A percentile compares a stretch with the other conserved stretches of the same genome.
These are phyloP conservation scores for Cryptococcus hybrid DNA, from an alignment of 1,284 basidiomycete species.

Conservation along the genomic window DNA sequence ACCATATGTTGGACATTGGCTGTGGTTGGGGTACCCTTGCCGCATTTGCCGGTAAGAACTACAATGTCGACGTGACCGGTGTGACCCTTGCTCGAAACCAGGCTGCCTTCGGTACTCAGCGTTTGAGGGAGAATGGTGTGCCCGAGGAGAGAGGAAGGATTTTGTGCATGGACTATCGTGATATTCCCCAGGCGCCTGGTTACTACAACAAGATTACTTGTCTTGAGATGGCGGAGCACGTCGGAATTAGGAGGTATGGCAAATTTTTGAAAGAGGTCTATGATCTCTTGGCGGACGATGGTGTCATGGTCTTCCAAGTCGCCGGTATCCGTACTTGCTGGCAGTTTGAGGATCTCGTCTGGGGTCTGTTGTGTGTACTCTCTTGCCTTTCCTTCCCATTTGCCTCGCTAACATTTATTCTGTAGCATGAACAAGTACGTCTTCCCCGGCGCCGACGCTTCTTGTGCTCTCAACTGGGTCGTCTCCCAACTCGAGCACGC, in stretches of 20 bases:
- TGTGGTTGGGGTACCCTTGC: constrained; percentile 98
- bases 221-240: constrained; percentile 99
- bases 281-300: constrained; percentile 90
- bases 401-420: neutral
- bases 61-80: constrained; percentile 89
- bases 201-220: constrained; percentile 93
- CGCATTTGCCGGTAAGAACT: constrained; percentile 97
- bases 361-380: constrained; percentile 57
- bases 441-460: constrained; percentile 98
- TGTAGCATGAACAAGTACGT: constrained; percentile 87
- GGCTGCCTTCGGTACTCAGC: constrained; percentile 85
- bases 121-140: constrained; percentile 80
- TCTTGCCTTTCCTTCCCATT: neutral
- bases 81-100: constrained; percentile 89
- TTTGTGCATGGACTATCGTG: constrained; percentile 91
- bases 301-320: constrained; percentile 93
- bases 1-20: constrained; percentile 83
- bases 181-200: constrained; percentile 77
- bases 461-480: constrained; percentile 94
- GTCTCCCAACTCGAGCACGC: constrained; percentile 71
- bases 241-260: constrained; percentile 90
- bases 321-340: constrained; percentile 89
- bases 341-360: constrained; percentile 98
- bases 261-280: constrained; percentile 90
- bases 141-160: constrained; percentile 77